Percentiles rank a stretch among this genome's conserved stretches.
phyloP scores from a whole-genome alignment of 2,329 filamentous ascomycete species.

The Fusarium lyarnte region DNA sequence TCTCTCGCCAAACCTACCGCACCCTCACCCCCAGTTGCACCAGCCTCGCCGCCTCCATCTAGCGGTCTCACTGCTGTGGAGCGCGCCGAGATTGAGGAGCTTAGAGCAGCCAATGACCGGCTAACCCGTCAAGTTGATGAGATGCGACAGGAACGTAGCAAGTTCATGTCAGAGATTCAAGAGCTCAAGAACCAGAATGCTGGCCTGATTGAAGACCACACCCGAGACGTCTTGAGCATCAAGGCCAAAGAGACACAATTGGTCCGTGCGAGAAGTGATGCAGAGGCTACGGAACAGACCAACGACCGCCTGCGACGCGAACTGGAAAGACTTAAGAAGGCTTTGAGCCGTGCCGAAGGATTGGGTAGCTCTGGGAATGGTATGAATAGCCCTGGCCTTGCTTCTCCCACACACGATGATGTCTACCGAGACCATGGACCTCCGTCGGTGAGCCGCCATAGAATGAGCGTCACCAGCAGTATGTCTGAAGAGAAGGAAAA shows the following conservation, averaged over 20 bases:
- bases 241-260: slow-evolving; percentile 99
- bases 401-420: slow-evolving; percentile 67
- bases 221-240: slow-evolving; percentile 91
- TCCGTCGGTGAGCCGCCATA: slow-evolving; percentile 55
- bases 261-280: slow-evolving; percentile 88
- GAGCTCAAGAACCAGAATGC: slow-evolving; percentile 98
- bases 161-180: slow-evolving; percentile 85
- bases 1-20: slow-evolving; percentile 80
- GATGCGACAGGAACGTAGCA: slow-evolving; percentile 81
- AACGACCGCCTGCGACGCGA: slow-evolving; percentile 87
- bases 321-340: slow-evolving; percentile 92
- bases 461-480: slow-evolving; percentile 71
- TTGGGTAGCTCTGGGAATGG: slow-evolving; percentile 51
- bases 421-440: slow-evolving; percentile 64
- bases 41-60: slow-evolving; percentile 66
- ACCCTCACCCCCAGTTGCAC: slow-evolving; percentile 59
- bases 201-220: slow-evolving; percentile 96
- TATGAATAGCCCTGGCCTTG: slow-evolving; percentile 53
- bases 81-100: slow-evolving; percentile 89
- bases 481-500: slow-evolving; percentile 84
- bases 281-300: slow-evolving; percentile 85
- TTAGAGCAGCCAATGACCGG: slow-evolving; percentile 84
- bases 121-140: slow-evolving; percentile 81
- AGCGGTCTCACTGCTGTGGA: slow-evolving; percentile 81
- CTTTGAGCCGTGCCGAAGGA: slow-evolving; percentile 71